Percentiles rank a stretch among this genome's conserved stretches.
Evolutionary conservation across 306 rosid genomes (phyloP).

Genomic region (Mimosa bimucronata): DNA sequence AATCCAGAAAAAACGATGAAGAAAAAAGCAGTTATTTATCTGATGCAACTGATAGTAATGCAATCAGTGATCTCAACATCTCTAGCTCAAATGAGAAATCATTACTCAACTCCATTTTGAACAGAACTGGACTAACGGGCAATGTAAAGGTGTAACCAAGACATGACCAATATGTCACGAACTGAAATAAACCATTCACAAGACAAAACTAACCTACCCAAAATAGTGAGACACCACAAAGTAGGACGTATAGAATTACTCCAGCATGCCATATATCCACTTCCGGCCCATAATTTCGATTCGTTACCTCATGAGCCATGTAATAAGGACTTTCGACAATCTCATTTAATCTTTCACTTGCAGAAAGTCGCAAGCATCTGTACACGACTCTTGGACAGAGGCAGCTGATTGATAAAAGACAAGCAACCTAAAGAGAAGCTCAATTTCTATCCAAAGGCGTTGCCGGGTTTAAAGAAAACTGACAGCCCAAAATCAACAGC

Average conservation of each 20-base stretch:
- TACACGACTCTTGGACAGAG: conserved; percentile 22
- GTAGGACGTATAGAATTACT: conserved; percentile 85
- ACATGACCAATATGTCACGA: not conserved
- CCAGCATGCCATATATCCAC: conserved; percentile 98
- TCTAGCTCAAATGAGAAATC: not conserved
- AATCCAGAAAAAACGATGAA: not conserved
- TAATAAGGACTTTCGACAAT: conserved; percentile 97
- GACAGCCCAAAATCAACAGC: conserved; percentile 93
- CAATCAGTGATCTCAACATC: too few relatives aligned
- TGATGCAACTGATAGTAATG: not conserved
- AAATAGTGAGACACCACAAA: conserved; percentile 92
- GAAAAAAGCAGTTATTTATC: too few relatives aligned
- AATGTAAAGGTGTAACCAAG: not conserved
- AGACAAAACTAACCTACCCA: conserved; percentile 87
- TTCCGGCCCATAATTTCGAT: conserved; percentile 81
- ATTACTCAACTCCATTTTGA: conserved; percentile 14
- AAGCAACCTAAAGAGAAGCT: conserved; percentile 21
- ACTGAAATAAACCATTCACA: conserved; percentile 25
- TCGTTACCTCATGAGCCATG: conserved; percentile 96
- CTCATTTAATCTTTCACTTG: conserved; percentile 75
- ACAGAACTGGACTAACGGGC: not conserved
- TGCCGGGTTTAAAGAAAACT: conserved; percentile 86
- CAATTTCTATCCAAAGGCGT: conserved; percentile 23
- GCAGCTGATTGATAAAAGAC: conserved; percentile 24
- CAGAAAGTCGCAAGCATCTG: conserved; percentile 38